phyloP scores from a whole-genome alignment of 345 rosid genomes.

The Citrus australasica region DNA sequence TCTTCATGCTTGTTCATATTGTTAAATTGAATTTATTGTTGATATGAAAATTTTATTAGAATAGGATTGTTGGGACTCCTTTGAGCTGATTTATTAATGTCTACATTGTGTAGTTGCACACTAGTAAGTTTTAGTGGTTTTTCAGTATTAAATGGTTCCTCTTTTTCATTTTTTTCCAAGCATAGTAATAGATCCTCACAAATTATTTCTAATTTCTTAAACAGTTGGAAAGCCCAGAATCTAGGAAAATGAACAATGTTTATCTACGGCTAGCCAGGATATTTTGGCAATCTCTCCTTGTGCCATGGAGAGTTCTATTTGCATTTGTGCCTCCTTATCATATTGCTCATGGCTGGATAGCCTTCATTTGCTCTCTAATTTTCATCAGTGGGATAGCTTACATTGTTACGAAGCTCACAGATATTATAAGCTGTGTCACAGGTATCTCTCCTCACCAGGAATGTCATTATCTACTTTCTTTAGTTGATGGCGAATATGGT shows the following conservation, averaged over 20 bases:
- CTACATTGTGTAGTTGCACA: not conserved
- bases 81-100: not conserved
- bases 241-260: constrained; percentile 49
- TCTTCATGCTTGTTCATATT: not conserved
- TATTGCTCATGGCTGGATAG: constrained; percentile 89
- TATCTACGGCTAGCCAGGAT: constrained; percentile 38
- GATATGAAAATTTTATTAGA: not conserved
- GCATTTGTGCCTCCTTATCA: constrained; percentile 90
- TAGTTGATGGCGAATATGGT: constrained; percentile 3
- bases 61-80: not conserved
- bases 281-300: constrained; percentile 59
- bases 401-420: constrained; percentile 66
- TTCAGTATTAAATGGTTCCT: not conserved
- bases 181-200: not conserved
- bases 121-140: not conserved
- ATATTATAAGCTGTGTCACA: constrained; percentile 89
- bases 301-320: constrained; percentile 78
- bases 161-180: not conserved
- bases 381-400: constrained; percentile 88
- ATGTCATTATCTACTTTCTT: constrained; percentile 1
- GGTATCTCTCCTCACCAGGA: constrained; percentile 37
- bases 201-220: constrained; percentile 17
- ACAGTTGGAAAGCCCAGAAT: constrained; percentile 65
- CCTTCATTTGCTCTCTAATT: constrained; percentile 74
- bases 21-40: not conserved